Conservation (phyloP, 345 rosid genomes). For the Syzygium aqueum region DNA sequence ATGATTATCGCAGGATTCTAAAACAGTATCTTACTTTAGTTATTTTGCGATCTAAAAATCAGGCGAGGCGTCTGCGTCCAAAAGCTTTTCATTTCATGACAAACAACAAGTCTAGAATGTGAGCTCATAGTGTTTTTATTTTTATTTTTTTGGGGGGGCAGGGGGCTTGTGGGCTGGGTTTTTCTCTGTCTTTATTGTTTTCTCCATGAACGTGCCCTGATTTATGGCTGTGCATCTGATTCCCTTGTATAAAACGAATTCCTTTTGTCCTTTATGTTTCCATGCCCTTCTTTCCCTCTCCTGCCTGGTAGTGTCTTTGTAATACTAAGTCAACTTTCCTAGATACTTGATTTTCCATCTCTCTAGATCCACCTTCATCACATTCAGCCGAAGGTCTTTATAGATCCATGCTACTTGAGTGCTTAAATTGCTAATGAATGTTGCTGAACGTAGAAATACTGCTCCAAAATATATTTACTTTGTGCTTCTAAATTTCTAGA, state of each 20-base stretch:
- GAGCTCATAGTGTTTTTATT: background rate
- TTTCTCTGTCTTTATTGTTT: background rate
- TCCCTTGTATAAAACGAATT: background rate
- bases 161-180: background rate
- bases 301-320: background rate
- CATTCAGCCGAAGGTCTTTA: background rate
- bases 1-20: background rate
- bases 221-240: background rate
- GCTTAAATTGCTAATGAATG: background rate
- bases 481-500: slow-evolving; percentile 35
- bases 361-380: background rate
- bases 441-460: background rate
- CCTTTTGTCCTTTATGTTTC: background rate
- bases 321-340: background rate
- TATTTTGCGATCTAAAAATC: background rate
- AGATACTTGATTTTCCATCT: background rate
- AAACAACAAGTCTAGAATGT: background rate
- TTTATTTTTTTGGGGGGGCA: background rate
- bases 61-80: background rate
- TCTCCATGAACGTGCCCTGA: background rate
- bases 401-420: background rate
- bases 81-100: background rate
- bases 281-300: background rate
- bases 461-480: background rate
- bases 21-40: background rate